These are phyloP conservation scores for Kalmanozyma brasiliensis DNA, from an alignment of 1,284 basidiomycete genomes.

Conservation along the genomic window DNA sequence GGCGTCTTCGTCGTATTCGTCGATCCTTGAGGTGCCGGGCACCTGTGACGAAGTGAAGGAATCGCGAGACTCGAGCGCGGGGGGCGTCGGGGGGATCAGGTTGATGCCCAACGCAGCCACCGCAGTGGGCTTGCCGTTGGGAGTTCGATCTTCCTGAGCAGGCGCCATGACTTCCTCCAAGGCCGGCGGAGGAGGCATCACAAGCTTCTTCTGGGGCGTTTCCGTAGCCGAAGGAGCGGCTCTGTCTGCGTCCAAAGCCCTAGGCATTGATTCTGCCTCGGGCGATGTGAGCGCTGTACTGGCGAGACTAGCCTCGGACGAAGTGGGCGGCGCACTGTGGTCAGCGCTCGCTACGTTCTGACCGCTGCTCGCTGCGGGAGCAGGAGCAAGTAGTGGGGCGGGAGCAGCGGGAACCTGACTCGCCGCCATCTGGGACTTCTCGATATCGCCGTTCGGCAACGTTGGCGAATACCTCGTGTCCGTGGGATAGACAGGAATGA, in stretches of 20 bases:
- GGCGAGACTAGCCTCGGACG: slow-evolving; percentile 44
- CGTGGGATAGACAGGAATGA: slow-evolving; percentile 28
- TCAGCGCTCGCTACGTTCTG: slow-evolving; percentile 9
- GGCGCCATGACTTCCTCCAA: slow-evolving; percentile 32
- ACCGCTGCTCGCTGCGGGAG: not conserved
- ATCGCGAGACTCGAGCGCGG: slow-evolving; percentile 44
- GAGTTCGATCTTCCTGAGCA: slow-evolving; percentile 44
- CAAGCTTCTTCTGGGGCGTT: slow-evolving; percentile 41
- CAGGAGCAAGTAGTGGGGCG: not conserved
- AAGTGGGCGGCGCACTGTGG: slow-evolving; percentile 11
- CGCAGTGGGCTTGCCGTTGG: slow-evolving; percentile 30
- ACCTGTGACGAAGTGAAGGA: slow-evolving; percentile 41
- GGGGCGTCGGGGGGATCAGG: slow-evolving; percentile 62
- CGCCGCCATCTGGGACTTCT: not conserved
- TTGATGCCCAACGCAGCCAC: slow-evolving; percentile 51
- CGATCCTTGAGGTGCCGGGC: slow-evolving; percentile 37
- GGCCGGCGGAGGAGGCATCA: slow-evolving; percentile 49
- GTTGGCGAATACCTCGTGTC: not conserved
- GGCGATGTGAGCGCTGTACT: slow-evolving; percentile 57
- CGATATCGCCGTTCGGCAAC: slow-evolving; percentile 4
- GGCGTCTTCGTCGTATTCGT: slow-evolving; percentile 20
- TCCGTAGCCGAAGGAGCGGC: slow-evolving; percentile 9
- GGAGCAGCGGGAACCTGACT: not conserved
- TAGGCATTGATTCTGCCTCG: slow-evolving; percentile 3
- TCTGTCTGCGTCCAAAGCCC: not conserved